Conservation (phyloP, 2,329 filamentous ascomycete genomes). For the Phyllosticta citribraziliensis region DNA sequence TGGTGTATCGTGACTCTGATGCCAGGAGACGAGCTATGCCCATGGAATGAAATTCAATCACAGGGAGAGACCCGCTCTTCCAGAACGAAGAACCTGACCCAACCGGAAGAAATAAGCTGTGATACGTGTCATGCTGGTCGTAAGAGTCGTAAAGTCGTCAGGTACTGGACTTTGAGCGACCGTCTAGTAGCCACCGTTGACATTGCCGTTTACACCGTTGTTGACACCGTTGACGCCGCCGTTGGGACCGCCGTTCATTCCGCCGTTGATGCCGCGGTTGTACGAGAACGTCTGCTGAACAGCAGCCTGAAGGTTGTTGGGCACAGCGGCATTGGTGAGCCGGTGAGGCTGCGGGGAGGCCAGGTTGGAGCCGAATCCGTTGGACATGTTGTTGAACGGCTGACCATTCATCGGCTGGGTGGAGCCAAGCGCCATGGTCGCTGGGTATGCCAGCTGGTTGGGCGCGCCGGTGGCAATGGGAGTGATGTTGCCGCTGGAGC, state of each 20-base stretch:
- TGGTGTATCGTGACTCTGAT: background rate
- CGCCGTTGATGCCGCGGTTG: background rate
- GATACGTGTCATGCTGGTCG: background rate
- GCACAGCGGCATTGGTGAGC: conserved; percentile 22
- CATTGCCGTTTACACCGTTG: background rate
- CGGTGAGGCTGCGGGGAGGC: conserved; percentile 10
- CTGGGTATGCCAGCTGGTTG: conserved; percentile 1
- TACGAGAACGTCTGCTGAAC: conserved; percentile 19
- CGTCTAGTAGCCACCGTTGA: background rate
- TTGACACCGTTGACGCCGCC: background rate
- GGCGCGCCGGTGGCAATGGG: conserved; percentile 1
- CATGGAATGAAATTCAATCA: background rate
- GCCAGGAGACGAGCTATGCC: too few species aligned
- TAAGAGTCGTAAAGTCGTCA: background rate
- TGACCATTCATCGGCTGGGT: background rate
- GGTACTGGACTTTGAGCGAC: background rate
- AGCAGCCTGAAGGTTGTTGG: conserved; percentile 27
- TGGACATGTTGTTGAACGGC: conserved; percentile 6
- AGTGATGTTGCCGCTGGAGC: conserved; percentile 3
- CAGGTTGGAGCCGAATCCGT: conserved; percentile 7
- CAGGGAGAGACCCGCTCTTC: background rate
- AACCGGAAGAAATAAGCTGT: background rate
- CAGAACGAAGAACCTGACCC: background rate
- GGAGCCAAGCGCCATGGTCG: background rate
- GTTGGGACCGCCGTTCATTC: background rate